Evolutionary conservation across 1,284 basidiomycete species (phyloP).

Genomic region (Sparassis latifolia): DNA sequence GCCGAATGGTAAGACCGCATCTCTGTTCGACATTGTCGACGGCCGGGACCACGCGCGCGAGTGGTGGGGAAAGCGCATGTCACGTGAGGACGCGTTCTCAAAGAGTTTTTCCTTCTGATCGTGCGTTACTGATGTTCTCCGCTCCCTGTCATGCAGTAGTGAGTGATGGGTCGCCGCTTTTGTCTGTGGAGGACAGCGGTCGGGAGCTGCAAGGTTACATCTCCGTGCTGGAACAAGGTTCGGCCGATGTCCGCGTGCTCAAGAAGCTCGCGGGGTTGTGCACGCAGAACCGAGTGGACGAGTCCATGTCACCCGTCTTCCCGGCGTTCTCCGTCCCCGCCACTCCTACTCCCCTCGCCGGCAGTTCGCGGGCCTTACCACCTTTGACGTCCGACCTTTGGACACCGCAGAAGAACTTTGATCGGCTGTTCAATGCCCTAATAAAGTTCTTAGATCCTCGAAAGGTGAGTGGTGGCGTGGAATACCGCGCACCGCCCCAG

Average conservation of each 20-base stretch:
- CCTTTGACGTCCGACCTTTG: constrained; percentile 51
- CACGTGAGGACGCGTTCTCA: constrained; percentile 42
- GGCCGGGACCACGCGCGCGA: constrained; percentile 57
- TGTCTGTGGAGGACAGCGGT: constrained; percentile 32
- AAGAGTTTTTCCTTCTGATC: constrained; percentile 11
- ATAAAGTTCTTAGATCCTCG: constrained; percentile 50
- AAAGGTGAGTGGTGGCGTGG: constrained; percentile 37
- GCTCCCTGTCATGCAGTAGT: constrained; percentile 35
- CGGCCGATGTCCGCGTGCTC: constrained; percentile 43
- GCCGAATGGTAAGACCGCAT: constrained; percentile 41
- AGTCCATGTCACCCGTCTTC: constrained; percentile 31
- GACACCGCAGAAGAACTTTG: constrained; percentile 60
- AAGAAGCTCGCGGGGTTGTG: constrained; percentile 60
- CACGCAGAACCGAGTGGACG: constrained; percentile 37
- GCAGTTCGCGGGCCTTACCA: constrained; percentile 32
- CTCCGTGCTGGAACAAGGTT: constrained; percentile 42
- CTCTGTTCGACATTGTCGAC: constrained; percentile 57
- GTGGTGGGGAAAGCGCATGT: constrained; percentile 74
- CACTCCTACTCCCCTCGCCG: constrained; percentile 21
- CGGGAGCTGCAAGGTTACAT: constrained; percentile 50
- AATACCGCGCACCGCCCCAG: constrained; percentile 3
- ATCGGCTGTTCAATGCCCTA: constrained; percentile 56
- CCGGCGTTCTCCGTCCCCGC: constrained; percentile 45
- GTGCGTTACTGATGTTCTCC: constrained; percentile 13
- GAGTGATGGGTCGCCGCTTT: constrained; percentile 38